A percentile compares a stretch with the other conserved stretches of the same genome.
These are phyloP conservation scores for Apiotrichum gamsii DNA, from an alignment of 1,284 basidiomycete genomes.

Conservation along the genomic window DNA sequence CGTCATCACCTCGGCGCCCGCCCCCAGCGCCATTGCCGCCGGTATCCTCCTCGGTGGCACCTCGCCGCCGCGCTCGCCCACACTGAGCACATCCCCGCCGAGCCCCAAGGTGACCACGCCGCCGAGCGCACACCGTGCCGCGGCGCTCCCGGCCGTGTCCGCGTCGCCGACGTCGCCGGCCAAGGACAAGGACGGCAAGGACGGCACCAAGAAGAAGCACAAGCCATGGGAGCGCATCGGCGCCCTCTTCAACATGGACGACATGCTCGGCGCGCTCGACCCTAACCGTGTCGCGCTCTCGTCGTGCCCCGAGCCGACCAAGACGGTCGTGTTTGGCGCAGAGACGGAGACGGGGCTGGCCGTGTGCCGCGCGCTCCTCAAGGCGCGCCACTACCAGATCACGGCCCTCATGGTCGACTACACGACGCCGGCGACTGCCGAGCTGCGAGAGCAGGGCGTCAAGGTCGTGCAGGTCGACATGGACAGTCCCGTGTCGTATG, in stretches of 20 bases:
- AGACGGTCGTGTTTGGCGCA: conserved; percentile 26
- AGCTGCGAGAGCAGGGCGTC: conserved; percentile 12
- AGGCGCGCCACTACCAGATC: conserved; percentile 2
- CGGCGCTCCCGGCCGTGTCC: background rate
- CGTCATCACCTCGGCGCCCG: background rate
- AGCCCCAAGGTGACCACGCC: too few relatives aligned
- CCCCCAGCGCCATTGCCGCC: too few relatives aligned
- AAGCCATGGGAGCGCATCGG: conserved; percentile 2
- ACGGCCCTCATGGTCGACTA: conserved; percentile 14
- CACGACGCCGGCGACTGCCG: background rate
- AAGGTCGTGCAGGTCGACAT: conserved; percentile 24
- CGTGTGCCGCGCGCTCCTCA: conserved; percentile 12
- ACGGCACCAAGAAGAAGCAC: background rate
- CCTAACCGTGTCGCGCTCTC: conserved; percentile 15
- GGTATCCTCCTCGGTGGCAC: too few relatives aligned
- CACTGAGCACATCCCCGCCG: too few relatives aligned
- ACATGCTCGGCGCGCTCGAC: conserved; percentile 23
- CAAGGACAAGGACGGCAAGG: background rate
- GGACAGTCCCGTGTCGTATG: conserved; percentile 20
- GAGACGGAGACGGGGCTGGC: conserved; percentile 18
- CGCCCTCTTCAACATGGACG: conserved; percentile 16
- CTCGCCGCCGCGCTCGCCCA: too few relatives aligned
- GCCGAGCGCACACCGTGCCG: too few relatives aligned
- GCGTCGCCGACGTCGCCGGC: conserved; percentile 4
- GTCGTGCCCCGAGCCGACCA: conserved; percentile 12